These are phyloP conservation scores for Gloeophyllum trabeum DNA, from an alignment of 768 basidiomycete species.

Conservation along the genomic window DNA sequence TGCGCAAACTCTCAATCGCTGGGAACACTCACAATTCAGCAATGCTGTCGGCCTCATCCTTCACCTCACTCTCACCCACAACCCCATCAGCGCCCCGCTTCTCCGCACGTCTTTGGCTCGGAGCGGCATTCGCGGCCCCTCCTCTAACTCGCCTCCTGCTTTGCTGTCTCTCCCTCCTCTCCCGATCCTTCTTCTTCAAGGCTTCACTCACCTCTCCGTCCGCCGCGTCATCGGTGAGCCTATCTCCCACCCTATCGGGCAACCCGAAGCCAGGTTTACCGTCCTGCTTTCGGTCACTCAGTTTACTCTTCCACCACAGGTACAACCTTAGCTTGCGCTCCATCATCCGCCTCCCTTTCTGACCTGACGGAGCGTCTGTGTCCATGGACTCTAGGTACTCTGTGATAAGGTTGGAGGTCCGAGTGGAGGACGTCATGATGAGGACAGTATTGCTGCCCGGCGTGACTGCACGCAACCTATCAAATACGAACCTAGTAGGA, in stretches of 20 bases:
- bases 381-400: constrained; percentile 72
- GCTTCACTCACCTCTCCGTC: constrained; percentile 53
- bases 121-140: constrained; percentile 32
- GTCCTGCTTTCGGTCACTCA: constrained; percentile 24
- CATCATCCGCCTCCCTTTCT: constrained; percentile 71
- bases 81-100: constrained; percentile 1
- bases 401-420: constrained; percentile 61
- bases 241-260: constrained; percentile 14
- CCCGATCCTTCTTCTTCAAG: constrained; percentile 64
- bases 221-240: constrained; percentile 12
- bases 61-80: constrained; percentile 22
- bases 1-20: not conserved
- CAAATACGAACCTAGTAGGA: not conserved
- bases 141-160: constrained; percentile 71
- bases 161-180: constrained; percentile 42
- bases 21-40: constrained; percentile 41
- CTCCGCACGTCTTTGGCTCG: constrained; percentile 5
- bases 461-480: constrained; percentile 15
- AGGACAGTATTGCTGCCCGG: constrained; percentile 69
- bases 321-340: constrained; percentile 59
- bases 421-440: constrained; percentile 78
- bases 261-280: constrained; percentile 17
- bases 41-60: constrained; percentile 40
- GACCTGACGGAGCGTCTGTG: constrained; percentile 40
- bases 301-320: constrained; percentile 71